Evolutionary conservation across 306 rosid species (phyloP).

Genomic region (Gleditsia sinensis): DNA sequence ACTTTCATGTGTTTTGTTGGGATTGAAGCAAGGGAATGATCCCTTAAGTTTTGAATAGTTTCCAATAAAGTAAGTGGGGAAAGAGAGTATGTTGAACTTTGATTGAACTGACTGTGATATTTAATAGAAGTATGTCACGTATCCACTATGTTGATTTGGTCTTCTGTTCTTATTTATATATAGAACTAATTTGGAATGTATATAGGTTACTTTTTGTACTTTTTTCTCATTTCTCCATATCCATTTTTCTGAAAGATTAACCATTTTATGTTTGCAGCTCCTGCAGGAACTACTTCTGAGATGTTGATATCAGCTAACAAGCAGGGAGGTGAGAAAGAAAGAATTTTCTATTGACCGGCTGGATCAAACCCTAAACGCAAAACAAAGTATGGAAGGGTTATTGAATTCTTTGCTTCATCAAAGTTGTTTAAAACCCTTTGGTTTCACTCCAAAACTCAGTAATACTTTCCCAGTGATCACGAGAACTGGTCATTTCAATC

Average conservation of each 20-base stretch:
- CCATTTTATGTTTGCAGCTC: conserved; percentile 21
- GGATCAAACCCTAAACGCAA: no score
- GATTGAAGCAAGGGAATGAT: neutral
- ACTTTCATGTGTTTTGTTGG: neutral
- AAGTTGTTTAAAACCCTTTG: conserved; percentile 52
- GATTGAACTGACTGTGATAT: neutral
- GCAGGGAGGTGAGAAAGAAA: neutral
- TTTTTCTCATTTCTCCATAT: neutral
- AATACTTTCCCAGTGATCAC: conserved; percentile 36
- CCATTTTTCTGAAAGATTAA: conserved; percentile 15
- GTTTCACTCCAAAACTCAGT: conserved; percentile 40
- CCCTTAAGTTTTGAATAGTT: neutral
- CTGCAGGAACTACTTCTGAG: conserved; percentile 25
- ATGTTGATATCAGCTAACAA: neutral
- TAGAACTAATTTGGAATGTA: neutral
- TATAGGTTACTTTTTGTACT: neutral
- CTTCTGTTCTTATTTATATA: conserved; percentile 2
- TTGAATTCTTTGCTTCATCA: conserved; percentile 52
- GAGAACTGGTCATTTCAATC: conserved; percentile 34
- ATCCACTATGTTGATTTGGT: neutral
- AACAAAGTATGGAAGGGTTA: conserved; percentile 56
- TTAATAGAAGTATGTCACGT: neutral
- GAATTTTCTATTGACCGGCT: neutral
- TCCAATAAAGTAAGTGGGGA: neutral
- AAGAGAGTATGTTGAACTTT: neutral